Conservation (phyloP, 345 rosid genomes). For the Camelina neglecta region DNA sequence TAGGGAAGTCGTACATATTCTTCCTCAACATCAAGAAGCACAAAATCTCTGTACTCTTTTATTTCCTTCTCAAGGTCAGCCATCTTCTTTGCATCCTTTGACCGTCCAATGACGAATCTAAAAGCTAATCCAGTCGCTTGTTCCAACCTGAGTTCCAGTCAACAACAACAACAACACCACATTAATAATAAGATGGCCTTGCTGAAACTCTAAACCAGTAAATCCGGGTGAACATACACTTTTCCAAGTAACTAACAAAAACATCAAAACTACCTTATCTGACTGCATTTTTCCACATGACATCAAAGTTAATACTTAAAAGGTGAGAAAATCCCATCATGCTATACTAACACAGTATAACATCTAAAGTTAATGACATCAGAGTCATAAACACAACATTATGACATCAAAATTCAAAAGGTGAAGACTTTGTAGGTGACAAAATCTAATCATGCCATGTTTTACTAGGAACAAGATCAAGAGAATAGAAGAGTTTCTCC, state of each 20-base stretch:
- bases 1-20: conserved; percentile 67
- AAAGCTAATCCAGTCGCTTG: conserved; percentile 86
- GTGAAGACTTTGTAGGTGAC: background rate
- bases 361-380: background rate
- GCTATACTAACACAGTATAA: background rate
- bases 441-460: background rate
- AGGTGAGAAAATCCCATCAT: background rate
- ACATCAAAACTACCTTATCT: background rate
- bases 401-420: background rate
- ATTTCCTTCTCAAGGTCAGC: conserved; percentile 65
- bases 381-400: background rate
- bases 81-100: conserved; percentile 72
- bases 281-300: background rate
- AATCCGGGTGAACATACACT: background rate
- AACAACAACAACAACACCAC: conserved; percentile 21
- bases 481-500: background rate
- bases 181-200: background rate
- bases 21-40: conserved; percentile 76
- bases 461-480: background rate
- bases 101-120: conserved; percentile 76
- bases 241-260: background rate
- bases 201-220: background rate
- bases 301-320: conserved; percentile 15
- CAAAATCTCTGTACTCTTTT: conserved; percentile 64
- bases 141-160: conserved; percentile 61